Percentiles rank a stretch among this genome's conserved stretches.
Evolutionary conservation across 2,329 filamentous ascomycete species (phyloP).

Genomic region (Aschersonia sp.): DNA sequence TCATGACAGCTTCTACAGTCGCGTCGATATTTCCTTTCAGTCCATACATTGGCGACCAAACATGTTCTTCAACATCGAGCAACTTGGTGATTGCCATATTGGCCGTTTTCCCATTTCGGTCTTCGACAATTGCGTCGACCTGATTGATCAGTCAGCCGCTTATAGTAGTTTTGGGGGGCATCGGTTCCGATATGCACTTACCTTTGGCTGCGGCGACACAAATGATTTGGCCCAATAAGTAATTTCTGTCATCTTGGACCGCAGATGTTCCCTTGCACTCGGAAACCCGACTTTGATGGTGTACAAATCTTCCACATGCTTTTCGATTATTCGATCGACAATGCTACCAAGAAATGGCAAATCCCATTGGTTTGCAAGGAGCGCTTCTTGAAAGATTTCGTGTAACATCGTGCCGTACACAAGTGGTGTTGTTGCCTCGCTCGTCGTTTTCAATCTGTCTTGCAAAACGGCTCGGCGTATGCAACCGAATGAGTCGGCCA

Average conservation of each 20-base stretch:
- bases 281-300: conserved; percentile 64
- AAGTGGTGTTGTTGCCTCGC: conserved; percentile 63
- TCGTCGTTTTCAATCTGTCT: conserved; percentile 85
- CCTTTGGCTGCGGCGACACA: conserved; percentile 55
- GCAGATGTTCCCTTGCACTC: conserved; percentile 65
- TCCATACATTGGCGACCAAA: conserved; percentile 97
- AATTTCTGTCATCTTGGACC: conserved; percentile 70
- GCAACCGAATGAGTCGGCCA: conserved; percentile 93
- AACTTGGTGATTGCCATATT: conserved; percentile 84
- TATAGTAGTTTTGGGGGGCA: too few relatives aligned
- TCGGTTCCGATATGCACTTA: conserved; percentile 17
- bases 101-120: conserved; percentile 61
- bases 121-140: conserved; percentile 60
- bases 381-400: conserved; percentile 84
- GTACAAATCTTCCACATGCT: conserved; percentile 80
- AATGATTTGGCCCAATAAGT: conserved; percentile 75
- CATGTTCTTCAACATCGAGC: conserved; percentile 91
- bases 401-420: conserved; percentile 91
- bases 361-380: conserved; percentile 75
- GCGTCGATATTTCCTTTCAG: conserved; percentile 97
- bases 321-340: conserved; percentile 55
- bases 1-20: conserved; percentile 77
- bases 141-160: not conserved
- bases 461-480: conserved; percentile 83
- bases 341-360: conserved; percentile 47